Percentiles rank a stretch among this genome's conserved stretches.
Evolutionary conservation across 148 eudicot genomes (phyloP).

Genomic region (Arctostaphylos glauca): DNA sequence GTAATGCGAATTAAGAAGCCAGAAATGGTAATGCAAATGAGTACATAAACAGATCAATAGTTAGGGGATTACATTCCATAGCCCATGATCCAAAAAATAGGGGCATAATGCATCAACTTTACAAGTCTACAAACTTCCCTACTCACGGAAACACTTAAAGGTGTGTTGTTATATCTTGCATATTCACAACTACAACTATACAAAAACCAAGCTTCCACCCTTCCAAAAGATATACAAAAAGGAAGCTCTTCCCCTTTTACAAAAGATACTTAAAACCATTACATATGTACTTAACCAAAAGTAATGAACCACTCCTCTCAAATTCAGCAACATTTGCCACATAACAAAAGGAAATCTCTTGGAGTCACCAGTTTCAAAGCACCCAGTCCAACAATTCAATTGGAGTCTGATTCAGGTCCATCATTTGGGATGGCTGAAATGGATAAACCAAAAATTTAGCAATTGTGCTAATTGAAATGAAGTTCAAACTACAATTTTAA

Average conservation of each 20-base stretch:
- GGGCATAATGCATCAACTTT: not conserved
- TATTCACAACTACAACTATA: too few species aligned
- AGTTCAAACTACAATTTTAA: not conserved
- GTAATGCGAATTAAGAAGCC: too few species aligned
- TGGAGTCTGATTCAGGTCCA: not conserved
- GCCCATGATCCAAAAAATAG: not conserved
- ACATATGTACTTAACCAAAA: not conserved
- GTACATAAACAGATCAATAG: too few species aligned
- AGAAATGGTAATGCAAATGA: too few species aligned
- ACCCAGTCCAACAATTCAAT: not conserved
- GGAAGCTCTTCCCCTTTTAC: too few species aligned
- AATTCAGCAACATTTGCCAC: not conserved
- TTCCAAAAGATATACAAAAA: too few species aligned
- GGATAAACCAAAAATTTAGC: not conserved
- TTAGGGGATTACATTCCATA: not conserved
- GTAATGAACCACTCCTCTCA: not conserved
- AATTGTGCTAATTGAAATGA: not conserved
- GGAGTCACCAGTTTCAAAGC: not conserved
- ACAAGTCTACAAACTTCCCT: not conserved
- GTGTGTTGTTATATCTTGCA: too few species aligned
- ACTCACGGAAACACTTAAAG: too few species aligned
- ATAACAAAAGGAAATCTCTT: not conserved
- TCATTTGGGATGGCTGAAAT: not conserved
- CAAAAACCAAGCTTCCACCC: too few species aligned
- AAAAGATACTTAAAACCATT: not conserved